Percentiles rank a stretch among this genome's conserved stretches.
phyloP scores from a whole-genome alignment of 73 alveolate genomes.

The Diophrys sp. region DNA sequence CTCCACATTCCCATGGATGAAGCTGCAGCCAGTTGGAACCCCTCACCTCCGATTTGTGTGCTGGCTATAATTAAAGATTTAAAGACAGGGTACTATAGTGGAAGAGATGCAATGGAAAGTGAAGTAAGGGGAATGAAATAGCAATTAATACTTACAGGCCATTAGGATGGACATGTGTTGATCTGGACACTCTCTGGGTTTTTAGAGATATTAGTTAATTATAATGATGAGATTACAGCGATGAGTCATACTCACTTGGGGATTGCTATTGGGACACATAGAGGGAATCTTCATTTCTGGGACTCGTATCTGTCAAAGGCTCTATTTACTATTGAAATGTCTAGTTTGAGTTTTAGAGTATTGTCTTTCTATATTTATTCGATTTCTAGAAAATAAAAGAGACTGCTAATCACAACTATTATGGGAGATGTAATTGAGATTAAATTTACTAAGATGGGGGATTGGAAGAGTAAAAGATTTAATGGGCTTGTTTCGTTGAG shows the following conservation, averaged over 20 bases:
- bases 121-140: constrained; percentile 8
- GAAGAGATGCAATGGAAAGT: constrained; percentile 40
- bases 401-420: constrained; percentile 63
- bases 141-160: constrained; percentile 71
- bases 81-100: constrained; percentile 38
- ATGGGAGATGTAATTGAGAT: constrained; percentile 86
- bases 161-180: constrained; percentile 60
- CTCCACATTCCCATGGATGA: too few species aligned
- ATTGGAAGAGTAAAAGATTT: constrained; percentile 65
- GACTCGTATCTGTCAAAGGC: constrained; percentile 59
- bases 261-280: constrained; percentile 69
- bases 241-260: constrained; percentile 51
- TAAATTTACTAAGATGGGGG: constrained; percentile 43
- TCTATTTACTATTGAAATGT: constrained; percentile 62
- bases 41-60: constrained; percentile 42
- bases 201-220: constrained; percentile 27
- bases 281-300: constrained; percentile 79
- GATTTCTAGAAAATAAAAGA: constrained; percentile 62
- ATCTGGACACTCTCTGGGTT: constrained; percentile 54
- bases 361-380: constrained; percentile 66
- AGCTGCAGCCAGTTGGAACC: too few species aligned
- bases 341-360: constrained; percentile 62
- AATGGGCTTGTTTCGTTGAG: constrained; percentile 67
- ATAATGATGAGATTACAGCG: constrained; percentile 57
- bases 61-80: constrained; percentile 41